Percentiles rank a stretch among this genome's conserved stretches.
Evolutionary conservation across 2,329 filamentous ascomycete species (phyloP).

Genomic region (Cladosporium colombiae): DNA sequence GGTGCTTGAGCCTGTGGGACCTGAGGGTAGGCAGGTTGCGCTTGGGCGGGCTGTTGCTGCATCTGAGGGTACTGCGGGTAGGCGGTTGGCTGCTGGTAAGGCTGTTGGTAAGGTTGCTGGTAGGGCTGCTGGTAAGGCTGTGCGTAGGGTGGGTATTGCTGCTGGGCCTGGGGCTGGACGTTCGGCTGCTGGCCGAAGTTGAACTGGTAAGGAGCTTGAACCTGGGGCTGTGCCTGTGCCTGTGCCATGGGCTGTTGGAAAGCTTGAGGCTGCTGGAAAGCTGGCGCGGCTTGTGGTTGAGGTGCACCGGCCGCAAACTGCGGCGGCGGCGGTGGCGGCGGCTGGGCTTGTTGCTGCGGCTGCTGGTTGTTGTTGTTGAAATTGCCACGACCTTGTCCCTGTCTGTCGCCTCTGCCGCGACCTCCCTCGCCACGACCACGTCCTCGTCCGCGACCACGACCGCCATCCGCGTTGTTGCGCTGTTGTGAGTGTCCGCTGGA

Average conservation of each 20-base stretch:
- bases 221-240: background rate
- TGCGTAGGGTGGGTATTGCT: background rate
- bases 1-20: slow-evolving; percentile 29
- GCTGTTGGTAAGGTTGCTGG: slow-evolving; percentile 18
- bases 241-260: background rate
- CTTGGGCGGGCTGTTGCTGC: slow-evolving; percentile 24
- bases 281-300: slow-evolving; percentile 13
- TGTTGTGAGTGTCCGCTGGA: slow-evolving; percentile 34
- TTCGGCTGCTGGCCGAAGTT: slow-evolving; percentile 4
- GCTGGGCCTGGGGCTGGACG: slow-evolving; percentile 17
- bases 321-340: background rate
- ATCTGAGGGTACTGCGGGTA: slow-evolving; percentile 27
- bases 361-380: slow-evolving; percentile 23
- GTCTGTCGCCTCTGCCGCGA: slow-evolving; percentile 32
- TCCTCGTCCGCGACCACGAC: slow-evolving; percentile 33
- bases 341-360: background rate
- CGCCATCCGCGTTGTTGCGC: slow-evolving; percentile 26
- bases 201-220: background rate
- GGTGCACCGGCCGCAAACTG: background rate
- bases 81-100: slow-evolving; percentile 30
- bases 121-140: slow-evolving; percentile 19
- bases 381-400: slow-evolving; percentile 28
- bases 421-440: slow-evolving; percentile 20
- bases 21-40: slow-evolving; percentile 22
- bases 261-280: background rate